Conservation (phyloP, 1,284 basidiomycete species). For the Ustilago cynodontis region DNA sequence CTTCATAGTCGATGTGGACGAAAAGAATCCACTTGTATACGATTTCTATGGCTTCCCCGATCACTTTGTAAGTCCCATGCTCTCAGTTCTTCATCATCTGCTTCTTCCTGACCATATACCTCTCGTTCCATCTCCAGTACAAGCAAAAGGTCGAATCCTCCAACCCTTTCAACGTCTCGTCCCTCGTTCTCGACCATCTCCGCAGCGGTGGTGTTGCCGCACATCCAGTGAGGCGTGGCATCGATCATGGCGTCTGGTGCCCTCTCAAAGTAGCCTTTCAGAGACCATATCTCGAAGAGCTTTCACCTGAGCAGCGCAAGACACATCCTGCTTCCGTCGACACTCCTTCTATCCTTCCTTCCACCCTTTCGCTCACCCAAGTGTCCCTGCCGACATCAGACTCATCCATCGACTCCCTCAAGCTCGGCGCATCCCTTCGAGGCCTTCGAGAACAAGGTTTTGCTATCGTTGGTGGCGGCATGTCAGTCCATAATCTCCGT, state of each 20-base stretch:
- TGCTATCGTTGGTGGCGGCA: conserved; percentile 56
- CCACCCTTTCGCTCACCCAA: conserved; percentile 70
- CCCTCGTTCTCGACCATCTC: conserved; percentile 63
- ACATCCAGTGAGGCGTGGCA: conserved; percentile 64
- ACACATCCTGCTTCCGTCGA: conserved; percentile 19
- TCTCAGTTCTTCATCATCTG: too few relatives aligned
- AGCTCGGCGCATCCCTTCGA: conserved; percentile 71
- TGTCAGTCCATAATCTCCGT: conserved; percentile 62
- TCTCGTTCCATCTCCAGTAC: conserved; percentile 58
- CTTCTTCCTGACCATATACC: background rate
- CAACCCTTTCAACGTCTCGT: conserved; percentile 57
- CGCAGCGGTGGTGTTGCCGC: conserved; percentile 38
- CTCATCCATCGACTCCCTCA: conserved; percentile 61
- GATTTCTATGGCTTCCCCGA: conserved; percentile 72
- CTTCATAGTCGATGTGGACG: conserved; percentile 65
- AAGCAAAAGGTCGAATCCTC: conserved; percentile 67
- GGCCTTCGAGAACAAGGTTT: conserved; percentile 64
- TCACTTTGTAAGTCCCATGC: conserved; percentile 30
- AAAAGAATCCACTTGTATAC: conserved; percentile 70
- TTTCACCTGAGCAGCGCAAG: conserved; percentile 21
- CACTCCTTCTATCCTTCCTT: conserved; percentile 48
- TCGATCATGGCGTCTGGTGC: conserved; percentile 73
- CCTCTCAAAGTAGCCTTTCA: conserved; percentile 71
- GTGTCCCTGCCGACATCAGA: conserved; percentile 71
- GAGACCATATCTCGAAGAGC: conserved; percentile 31